phyloP scores from a whole-genome alignment of 495 filamentous ascomycete species.

The Talaromyces adpressus region DNA sequence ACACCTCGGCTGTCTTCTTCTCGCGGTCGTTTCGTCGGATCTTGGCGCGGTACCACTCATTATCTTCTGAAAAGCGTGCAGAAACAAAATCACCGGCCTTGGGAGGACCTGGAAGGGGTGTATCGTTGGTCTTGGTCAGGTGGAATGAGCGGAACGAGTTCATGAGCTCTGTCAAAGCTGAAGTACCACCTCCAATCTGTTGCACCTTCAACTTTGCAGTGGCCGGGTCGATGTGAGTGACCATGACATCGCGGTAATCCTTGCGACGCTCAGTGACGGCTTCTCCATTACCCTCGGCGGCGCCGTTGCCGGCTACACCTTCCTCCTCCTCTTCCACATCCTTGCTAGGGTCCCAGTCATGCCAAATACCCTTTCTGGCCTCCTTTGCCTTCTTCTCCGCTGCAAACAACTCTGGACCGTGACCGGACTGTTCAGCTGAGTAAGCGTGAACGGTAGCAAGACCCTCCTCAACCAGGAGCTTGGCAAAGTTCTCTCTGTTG shows the following conservation, averaged over 20 bases:
- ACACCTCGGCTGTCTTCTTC: slow-evolving; percentile 76
- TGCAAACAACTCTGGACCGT: slow-evolving; percentile 76
- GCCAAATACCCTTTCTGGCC: slow-evolving; percentile 80
- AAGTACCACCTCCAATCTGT: slow-evolving; percentile 73
- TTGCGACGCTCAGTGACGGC: slow-evolving; percentile 51
- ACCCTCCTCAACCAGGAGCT: slow-evolving; percentile 88
- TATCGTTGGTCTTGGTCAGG: slow-evolving; percentile 62
- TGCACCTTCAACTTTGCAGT: slow-evolving; percentile 79
- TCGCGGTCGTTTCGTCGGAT: slow-evolving; percentile 88
- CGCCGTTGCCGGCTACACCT: slow-evolving; percentile 41
- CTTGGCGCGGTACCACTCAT: slow-evolving; percentile 89
- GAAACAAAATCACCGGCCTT: slow-evolving; percentile 89
- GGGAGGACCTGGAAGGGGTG: slow-evolving; percentile 64
- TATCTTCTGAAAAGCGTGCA: slow-evolving; percentile 79
- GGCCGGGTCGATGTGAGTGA: slow-evolving; percentile 76
- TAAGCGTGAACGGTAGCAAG: slow-evolving; percentile 86
- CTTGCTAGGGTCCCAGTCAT: slow-evolving; percentile 84
- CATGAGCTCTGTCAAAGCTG: slow-evolving; percentile 79
- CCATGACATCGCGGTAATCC: slow-evolving; percentile 87
- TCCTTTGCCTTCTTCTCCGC: slow-evolving; percentile 87
- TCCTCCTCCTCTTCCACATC: slow-evolving; percentile 47
- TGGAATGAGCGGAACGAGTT: slow-evolving; percentile 83
- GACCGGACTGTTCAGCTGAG: slow-evolving; percentile 91
- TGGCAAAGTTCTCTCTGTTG: slow-evolving; percentile 94
- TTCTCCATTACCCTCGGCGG: slow-evolving; percentile 37